Percentiles rank a stretch among this genome's conserved stretches.
Evolutionary conservation across 129 eudicot genomes (phyloP).

Genomic region (Flaveria trinervia): DNA sequence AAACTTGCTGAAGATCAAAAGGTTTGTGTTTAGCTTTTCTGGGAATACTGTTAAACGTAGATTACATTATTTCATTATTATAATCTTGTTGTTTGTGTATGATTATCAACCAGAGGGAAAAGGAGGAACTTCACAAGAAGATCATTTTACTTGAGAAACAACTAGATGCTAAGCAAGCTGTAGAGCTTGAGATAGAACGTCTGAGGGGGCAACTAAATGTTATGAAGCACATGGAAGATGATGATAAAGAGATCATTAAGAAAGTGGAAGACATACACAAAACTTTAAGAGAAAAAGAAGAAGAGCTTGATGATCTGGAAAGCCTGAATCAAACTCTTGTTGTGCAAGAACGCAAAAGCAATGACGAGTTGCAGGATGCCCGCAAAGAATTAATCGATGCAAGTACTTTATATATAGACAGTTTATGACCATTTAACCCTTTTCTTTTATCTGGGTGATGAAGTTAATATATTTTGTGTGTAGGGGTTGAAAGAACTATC

Average conservation of each 20-base stretch:
- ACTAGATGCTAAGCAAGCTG: slow-evolving; percentile 70
- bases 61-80: background rate
- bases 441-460: background rate
- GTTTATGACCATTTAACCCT: background rate
- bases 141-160: slow-evolving; percentile 59
- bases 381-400: slow-evolving; percentile 60
- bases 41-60: background rate
- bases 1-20: slow-evolving; percentile 83
- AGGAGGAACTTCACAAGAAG: slow-evolving; percentile 55
- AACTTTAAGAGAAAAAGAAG: slow-evolving; percentile 55
- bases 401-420: slow-evolving; percentile 15
- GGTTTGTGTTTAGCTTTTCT: slow-evolving; percentile 45
- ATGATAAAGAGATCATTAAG: slow-evolving; percentile 44
- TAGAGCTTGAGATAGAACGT: slow-evolving; percentile 60
- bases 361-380: slow-evolving; percentile 75
- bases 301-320: slow-evolving; percentile 52
- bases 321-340: slow-evolving; percentile 51
- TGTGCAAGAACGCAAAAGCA: slow-evolving; percentile 56
- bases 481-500: slow-evolving; percentile 36
- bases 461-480: slow-evolving; percentile 1
- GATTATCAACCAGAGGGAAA: slow-evolving; percentile 51
- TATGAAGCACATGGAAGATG: slow-evolving; percentile 56
- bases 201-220: slow-evolving; percentile 59
- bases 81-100: background rate
- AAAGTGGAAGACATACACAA: slow-evolving; percentile 43